phyloP scores from a whole-genome alignment of 768 basidiomycete genomes.

The Strobilomyces echinocephalus region DNA sequence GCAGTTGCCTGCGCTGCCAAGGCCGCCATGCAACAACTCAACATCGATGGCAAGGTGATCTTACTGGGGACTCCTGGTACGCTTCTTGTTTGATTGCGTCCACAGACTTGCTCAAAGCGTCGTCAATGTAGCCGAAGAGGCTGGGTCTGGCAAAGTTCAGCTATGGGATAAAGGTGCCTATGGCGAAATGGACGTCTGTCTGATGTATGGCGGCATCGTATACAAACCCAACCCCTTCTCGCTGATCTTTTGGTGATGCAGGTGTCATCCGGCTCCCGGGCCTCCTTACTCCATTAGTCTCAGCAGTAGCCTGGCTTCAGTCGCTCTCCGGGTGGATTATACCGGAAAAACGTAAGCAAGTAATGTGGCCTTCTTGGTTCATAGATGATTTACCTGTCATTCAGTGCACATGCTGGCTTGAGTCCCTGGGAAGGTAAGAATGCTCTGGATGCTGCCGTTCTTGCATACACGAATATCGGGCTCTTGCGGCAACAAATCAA shows the following conservation, averaged over 20 bases:
- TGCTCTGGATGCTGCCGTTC: constrained; percentile 81
- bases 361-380: neutral
- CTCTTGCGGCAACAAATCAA: constrained; percentile 77
- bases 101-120: neutral
- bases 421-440: constrained; percentile 85
- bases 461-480: constrained; percentile 54
- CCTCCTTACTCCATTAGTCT: constrained; percentile 65
- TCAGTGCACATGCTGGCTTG: constrained; percentile 70
- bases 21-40: constrained; percentile 52
- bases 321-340: constrained; percentile 59
- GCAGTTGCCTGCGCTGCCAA: constrained; percentile 31
- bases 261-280: constrained; percentile 81
- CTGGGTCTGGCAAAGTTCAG: constrained; percentile 65
- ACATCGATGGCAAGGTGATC: constrained; percentile 52
- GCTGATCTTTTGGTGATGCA: constrained; percentile 21
- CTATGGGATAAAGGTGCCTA: constrained; percentile 78
- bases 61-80: constrained; percentile 76
- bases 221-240: neutral
- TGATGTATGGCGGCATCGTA: constrained; percentile 49
- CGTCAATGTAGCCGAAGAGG: constrained; percentile 62
- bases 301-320: constrained; percentile 58
- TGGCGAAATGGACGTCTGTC: constrained; percentile 68
- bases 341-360: constrained; percentile 61
- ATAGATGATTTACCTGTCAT: neutral
- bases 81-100: neutral